A percentile compares a stretch with the other conserved stretches of the same genome.
Evolutionary conservation across 2,329 filamentous ascomycete species (phyloP).

Genomic region (Stagonosporopsis chrysanthemi): DNA sequence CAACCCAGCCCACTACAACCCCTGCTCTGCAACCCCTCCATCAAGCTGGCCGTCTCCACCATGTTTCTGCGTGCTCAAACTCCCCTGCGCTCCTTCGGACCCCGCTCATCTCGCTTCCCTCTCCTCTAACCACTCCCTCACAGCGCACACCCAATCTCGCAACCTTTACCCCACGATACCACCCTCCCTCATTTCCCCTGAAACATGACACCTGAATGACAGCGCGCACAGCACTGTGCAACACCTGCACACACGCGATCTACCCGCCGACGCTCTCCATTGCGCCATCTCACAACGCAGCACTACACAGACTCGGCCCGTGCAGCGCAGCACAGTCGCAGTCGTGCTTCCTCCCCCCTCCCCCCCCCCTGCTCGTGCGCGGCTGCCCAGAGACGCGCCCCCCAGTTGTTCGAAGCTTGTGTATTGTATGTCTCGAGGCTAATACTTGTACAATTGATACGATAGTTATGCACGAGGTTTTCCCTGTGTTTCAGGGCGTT

Average conservation of each 20-base stretch:
- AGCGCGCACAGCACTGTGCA: not conserved
- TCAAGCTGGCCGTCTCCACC: not conserved
- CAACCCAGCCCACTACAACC: not conserved
- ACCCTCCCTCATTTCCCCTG: not conserved
- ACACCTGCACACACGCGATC: not conserved
- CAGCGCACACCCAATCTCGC: not conserved
- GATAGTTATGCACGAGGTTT: not conserved
- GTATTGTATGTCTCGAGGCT: not conserved
- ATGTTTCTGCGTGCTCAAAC: not conserved
- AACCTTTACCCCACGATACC: not conserved
- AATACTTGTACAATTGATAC: not conserved
- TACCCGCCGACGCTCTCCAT: conserved; percentile 1
- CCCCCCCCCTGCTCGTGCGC: not conserved
- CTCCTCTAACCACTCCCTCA: not conserved
- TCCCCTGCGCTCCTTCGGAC: not conserved
- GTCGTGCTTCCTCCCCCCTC: too few relatives aligned
- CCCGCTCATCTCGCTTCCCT: conserved; percentile 4
- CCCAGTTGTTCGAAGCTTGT: not conserved
- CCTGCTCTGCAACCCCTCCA: not conserved
- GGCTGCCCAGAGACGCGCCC: not conserved
- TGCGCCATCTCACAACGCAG: not conserved
- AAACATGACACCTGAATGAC: not conserved
- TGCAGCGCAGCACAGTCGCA: not conserved
- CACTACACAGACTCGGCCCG: not conserved
- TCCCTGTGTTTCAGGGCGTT: not conserved